Evolutionary conservation across 2,329 filamentous ascomycete genomes (phyloP).

Genomic region (Madurella fahalii): DNA sequence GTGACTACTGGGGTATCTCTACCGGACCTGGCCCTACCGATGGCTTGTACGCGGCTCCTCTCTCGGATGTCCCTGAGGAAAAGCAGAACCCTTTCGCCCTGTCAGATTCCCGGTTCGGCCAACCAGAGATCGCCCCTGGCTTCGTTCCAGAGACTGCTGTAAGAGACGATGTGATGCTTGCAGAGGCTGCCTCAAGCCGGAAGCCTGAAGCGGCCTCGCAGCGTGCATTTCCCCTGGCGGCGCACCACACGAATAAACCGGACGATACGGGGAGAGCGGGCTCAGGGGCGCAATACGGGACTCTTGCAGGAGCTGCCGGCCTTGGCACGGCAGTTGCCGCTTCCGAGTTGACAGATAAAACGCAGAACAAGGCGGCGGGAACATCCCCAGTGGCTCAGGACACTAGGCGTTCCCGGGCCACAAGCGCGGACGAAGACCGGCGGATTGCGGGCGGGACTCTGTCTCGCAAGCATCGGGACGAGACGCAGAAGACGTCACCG

Average conservation of each 20-base stretch:
- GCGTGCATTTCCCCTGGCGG: constrained; percentile 14
- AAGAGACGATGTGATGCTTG: constrained; percentile 7
- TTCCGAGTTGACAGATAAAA: background rate
- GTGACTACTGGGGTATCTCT: background rate
- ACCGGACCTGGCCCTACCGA: background rate
- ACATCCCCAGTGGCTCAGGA: background rate
- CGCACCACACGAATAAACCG: background rate
- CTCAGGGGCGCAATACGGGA: background rate
- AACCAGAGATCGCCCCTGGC: background rate
- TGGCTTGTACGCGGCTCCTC: constrained; percentile 1
- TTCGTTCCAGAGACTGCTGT: constrained; percentile 10
- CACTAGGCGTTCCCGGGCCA: no score
- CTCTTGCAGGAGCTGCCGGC: constrained; percentile 12
- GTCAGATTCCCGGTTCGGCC: background rate
- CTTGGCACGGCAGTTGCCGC: constrained; percentile 13
- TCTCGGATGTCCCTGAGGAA: constrained; percentile 15
- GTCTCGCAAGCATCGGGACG: constrained; percentile 4
- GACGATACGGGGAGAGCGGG: background rate
- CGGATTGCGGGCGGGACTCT: background rate
- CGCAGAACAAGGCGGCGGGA: background rate
- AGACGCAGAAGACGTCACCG: constrained; percentile 1
- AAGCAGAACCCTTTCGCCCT: background rate
- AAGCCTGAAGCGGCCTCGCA: background rate
- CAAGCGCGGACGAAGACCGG: background rate
- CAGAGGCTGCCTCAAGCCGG: background rate